These are phyloP conservation scores for Trametes polyzona DNA, from an alignment of 1,284 basidiomycete genomes.

Conservation along the genomic window DNA sequence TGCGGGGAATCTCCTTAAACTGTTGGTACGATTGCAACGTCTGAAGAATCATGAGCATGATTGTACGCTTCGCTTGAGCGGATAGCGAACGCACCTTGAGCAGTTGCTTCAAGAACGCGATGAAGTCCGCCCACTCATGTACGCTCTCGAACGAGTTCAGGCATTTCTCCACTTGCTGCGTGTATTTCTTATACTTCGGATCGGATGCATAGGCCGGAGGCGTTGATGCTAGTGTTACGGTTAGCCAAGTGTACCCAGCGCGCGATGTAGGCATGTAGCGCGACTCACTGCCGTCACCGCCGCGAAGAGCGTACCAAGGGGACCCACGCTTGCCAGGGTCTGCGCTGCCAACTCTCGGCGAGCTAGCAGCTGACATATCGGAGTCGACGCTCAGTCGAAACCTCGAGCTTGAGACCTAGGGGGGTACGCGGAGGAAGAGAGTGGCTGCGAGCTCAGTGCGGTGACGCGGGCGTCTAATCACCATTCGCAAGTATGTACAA, in stretches of 20 bases:
- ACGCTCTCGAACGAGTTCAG: conserved; percentile 94
- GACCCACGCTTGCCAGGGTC: conserved; percentile 21
- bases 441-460: conserved; percentile 1
- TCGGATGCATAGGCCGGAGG: conserved; percentile 68
- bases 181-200: conserved; percentile 96
- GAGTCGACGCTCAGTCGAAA: background rate
- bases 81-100: conserved; percentile 65
- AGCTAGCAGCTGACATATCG: conserved; percentile 26
- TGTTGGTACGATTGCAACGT: conserved; percentile 90
- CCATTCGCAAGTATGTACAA: background rate
- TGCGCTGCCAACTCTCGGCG: conserved; percentile 19
- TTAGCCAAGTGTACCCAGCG: background rate
- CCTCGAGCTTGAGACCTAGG: background rate
- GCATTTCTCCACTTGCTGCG: conserved; percentile 89
- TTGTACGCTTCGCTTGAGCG: background rate
- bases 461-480: background rate
- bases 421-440: background rate
- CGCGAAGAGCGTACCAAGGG: conserved; percentile 25
- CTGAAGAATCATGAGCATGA: conserved; percentile 43
- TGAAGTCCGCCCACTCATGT: conserved; percentile 99
- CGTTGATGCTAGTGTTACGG: conserved; percentile 18
- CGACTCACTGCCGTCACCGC: conserved; percentile 27
- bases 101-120: conserved; percentile 93
- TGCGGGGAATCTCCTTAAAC: conserved; percentile 95
- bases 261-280: background rate